These are phyloP conservation scores for Mycena polygramma DNA, from an alignment of 768 basidiomycete genomes.

Conservation along the genomic window DNA sequence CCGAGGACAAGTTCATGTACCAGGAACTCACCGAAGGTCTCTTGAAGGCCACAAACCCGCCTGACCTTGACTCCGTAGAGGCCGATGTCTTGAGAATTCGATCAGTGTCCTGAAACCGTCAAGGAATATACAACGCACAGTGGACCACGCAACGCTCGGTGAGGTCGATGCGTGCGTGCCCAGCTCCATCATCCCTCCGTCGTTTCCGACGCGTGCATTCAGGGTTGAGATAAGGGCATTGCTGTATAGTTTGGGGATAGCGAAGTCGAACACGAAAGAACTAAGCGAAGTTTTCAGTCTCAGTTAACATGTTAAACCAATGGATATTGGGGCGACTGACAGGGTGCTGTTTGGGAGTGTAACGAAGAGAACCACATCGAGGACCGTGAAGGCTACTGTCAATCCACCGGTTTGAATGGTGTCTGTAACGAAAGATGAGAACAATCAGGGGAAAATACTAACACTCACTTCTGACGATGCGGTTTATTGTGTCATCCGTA, in stretches of 20 bases:
- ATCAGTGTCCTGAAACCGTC: too few relatives aligned
- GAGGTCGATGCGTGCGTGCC: too few relatives aligned
- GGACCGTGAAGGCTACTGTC: not conserved
- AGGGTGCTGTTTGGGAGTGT: not conserved
- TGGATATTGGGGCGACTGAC: not conserved
- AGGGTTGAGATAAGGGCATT: not conserved
- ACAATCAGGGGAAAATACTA: not conserved
- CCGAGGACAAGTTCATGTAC: too few relatives aligned
- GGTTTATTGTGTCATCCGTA: not conserved
- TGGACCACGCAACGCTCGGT: too few relatives aligned
- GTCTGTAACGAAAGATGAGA: not conserved
- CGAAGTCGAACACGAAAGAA: not conserved
- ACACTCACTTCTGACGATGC: not conserved
- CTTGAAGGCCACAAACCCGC: too few relatives aligned
- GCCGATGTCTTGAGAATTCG: too few relatives aligned
- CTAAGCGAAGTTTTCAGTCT: too few relatives aligned
- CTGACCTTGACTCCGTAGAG: too few relatives aligned
- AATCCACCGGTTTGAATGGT: not conserved
- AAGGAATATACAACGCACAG: too few relatives aligned
- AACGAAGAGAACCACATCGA: slow-evolving; percentile 7
- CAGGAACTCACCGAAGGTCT: too few relatives aligned
- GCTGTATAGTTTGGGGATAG: not conserved
- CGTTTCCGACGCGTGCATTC: not conserved
- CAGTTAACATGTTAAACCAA: too few relatives aligned
- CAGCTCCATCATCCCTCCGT: too few relatives aligned